Evolutionary conservation across 1,284 basidiomycete species (phyloP), one percentile per base, ranked within the genome.

Genomic region (Uromyces viciae-fabae): DNA sequence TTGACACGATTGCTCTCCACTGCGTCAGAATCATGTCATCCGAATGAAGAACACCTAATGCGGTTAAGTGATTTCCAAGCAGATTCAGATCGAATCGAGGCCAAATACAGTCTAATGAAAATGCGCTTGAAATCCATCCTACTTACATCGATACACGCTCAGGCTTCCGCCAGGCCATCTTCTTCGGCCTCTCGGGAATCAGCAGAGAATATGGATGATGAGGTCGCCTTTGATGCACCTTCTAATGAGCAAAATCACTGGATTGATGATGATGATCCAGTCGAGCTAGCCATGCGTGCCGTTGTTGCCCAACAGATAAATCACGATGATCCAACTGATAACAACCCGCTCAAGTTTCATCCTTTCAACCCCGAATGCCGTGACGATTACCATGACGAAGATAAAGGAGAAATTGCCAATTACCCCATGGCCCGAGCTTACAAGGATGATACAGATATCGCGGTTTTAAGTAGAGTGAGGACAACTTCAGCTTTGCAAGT

Each of bases 31-130:
- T 62, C 49, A 54, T 75, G 92, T 9, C 95, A 97, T 87, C 95
- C 95, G 2, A 98, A 97, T 83, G 94, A 94, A 83, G 94, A 95
- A 87, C 93, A 95, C 84, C 87, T 98, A 69, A 96, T 97, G 94
- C 90, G 96, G 81, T 93, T 98, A 76, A 89, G 90, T 42, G 95
- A 98, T 86, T 87, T 98, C 68, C 88, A 95, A 75, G 88, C 89
- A 36, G 95, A 98, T 84, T 92, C 92, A 0, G 89, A 88, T 82
- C 86, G 87, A 11, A 85, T 95, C n/a, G 89, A 89, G 17, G 36
- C 49, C 28, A 66, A 77, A 54, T 33, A 52, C 28, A n/a, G n/a
- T n/a, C n/a, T n/a, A n/a, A n/a, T n/a, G n/a, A n/a, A n/a, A n/a
- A n/a, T n/a, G n/a, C n/a, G n/a, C n/a, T n/a, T n/a, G n/a, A n/a